Evolutionary conservation across 2,329 filamentous ascomycete genomes (phyloP).

Genomic region (Cladosporium sp.): DNA sequence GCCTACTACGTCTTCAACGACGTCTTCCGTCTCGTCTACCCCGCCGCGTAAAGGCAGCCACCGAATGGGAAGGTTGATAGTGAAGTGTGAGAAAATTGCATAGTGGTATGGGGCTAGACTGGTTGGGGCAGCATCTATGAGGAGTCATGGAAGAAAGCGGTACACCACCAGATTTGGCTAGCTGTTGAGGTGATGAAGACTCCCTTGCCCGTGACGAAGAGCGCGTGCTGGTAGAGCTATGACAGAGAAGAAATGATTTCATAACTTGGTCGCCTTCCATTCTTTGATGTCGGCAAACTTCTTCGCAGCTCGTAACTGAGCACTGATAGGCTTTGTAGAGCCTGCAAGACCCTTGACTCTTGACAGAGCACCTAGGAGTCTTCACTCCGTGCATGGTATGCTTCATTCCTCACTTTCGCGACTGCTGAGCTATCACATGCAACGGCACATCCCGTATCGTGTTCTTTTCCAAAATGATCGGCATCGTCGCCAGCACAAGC

Average conservation of each 20-base stretch:
- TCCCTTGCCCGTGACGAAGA: not conserved
- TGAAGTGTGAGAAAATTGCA: not conserved
- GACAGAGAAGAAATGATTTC: slow-evolving; percentile 10
- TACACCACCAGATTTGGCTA: slow-evolving; percentile 8
- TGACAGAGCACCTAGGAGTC: not conserved
- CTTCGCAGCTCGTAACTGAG: not conserved
- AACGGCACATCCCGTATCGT: not conserved
- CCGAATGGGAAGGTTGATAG: not conserved
- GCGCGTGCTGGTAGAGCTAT: slow-evolving; percentile 10
- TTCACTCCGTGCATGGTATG: not conserved
- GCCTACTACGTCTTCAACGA: slow-evolving; percentile 92
- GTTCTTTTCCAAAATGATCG: not conserved
- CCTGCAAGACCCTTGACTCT: not conserved
- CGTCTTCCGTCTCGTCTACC: slow-evolving; percentile 86
- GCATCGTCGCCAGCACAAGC: not conserved
- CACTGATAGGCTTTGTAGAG: not conserved
- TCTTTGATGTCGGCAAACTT: not conserved
- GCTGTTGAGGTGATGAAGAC: not conserved
- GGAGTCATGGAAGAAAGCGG: slow-evolving; percentile 3
- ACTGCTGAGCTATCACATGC: not conserved
- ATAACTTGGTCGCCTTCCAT: not conserved
- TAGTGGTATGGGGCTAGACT: not conserved
- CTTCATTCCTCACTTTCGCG: not conserved
- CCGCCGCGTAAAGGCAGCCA: slow-evolving; percentile 30
- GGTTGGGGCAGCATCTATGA: not conserved